Percentiles rank a stretch among this genome's conserved stretches.
Conservation (phyloP, 345 rosid genomes). For the Lumnitzera littorea region DNA sequence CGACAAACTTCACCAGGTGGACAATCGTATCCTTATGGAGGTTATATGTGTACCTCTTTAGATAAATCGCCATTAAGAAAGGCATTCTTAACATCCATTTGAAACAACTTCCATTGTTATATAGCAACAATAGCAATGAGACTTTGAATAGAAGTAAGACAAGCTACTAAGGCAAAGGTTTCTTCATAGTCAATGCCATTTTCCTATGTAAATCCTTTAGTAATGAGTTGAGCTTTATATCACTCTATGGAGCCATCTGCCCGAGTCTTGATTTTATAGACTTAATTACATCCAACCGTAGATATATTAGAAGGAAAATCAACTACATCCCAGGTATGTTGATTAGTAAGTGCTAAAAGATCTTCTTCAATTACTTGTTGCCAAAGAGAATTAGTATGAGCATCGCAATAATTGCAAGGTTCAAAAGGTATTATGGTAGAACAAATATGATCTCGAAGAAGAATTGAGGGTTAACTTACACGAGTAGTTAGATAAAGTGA, state of each 20-base stretch:
- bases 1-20: not conserved
- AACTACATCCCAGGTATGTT: not conserved
- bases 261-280: not conserved
- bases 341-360: not conserved
- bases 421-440: not conserved
- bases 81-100: constrained; percentile 7
- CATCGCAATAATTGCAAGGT: not conserved
- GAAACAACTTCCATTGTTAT: not conserved
- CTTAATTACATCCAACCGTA: not conserved
- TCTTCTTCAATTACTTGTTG: not conserved
- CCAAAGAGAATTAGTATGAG: not conserved
- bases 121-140: not conserved
- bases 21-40: not conserved
- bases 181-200: constrained; percentile 8
- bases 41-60: not conserved
- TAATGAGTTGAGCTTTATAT: not conserved
- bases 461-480: not conserved
- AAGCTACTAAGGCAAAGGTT: not conserved
- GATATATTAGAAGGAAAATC: not conserved
- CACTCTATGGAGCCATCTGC: not conserved
- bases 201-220: not conserved
- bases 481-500: not conserved
- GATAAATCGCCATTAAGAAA: not conserved
- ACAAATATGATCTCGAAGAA: not conserved
- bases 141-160: not conserved